Conservation (phyloP, 345 rosid genomes). For the Syzygium aqueum region DNA sequence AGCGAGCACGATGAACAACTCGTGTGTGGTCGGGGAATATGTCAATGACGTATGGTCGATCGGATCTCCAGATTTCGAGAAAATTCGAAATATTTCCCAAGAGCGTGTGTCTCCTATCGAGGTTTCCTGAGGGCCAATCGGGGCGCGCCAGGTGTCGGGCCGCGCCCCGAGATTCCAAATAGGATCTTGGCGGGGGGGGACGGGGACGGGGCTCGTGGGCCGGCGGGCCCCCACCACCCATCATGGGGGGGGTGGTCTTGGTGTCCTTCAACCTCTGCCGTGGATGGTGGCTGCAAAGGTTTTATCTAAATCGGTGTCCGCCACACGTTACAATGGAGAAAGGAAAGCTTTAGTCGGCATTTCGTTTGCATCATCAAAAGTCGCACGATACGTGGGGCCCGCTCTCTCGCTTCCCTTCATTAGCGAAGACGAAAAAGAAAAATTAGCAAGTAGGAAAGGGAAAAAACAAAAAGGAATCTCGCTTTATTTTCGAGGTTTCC, state of each 20-base stretch:
- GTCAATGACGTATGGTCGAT: fast-evolving
- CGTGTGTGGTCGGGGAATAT: background rate
- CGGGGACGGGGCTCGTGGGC: background rate
- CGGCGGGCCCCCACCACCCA: background rate
- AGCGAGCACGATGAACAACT: background rate
- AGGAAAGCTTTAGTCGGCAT: background rate
- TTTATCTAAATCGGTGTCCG: background rate
- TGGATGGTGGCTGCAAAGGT: background rate
- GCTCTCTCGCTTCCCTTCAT: background rate
- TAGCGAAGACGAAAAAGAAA: background rate
- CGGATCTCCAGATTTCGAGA: background rate
- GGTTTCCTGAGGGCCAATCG: background rate
- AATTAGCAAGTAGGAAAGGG: too few species aligned
- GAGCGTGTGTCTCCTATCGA: background rate
- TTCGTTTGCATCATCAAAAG: background rate
- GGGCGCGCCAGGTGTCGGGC: background rate
- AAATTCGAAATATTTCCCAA: background rate
- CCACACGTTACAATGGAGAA: background rate
- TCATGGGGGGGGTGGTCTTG: background rate
- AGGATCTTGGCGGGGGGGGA: background rate
- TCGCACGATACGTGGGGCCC: background rate
- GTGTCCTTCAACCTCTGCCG: background rate
- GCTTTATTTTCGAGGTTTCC: background rate
- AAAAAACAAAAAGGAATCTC: background rate
- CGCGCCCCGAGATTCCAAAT: background rate